A percentile compares a stretch with the other conserved stretches of the same genome.
Conservation (phyloP, 441 rosid species). For the Populus tomentosa region DNA sequence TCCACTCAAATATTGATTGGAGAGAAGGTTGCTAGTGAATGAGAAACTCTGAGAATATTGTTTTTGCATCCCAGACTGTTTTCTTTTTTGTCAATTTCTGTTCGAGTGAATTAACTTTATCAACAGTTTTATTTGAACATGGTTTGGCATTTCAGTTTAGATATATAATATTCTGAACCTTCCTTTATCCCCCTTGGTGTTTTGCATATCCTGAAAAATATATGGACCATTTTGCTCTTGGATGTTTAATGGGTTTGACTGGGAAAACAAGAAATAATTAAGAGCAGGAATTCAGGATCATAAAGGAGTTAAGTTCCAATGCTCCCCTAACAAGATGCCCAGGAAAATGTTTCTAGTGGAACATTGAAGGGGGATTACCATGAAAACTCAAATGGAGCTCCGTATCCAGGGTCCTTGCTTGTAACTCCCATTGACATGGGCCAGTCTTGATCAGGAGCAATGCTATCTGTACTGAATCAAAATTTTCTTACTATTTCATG, state of each 20-base stretch:
- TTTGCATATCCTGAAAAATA: neutral
- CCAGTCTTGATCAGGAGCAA: too few relatives aligned
- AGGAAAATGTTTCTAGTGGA: too few relatives aligned
- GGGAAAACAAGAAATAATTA: neutral
- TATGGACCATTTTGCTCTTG: too few relatives aligned
- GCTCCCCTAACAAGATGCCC: neutral
- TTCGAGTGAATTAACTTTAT: neutral
- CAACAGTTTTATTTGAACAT: neutral
- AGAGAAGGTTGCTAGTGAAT: neutral
- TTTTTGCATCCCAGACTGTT: neutral
- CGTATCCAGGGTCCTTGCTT: too few relatives aligned
- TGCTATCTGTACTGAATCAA: too few relatives aligned
- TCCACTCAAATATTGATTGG: constrained; percentile 58
- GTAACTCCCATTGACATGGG: too few relatives aligned
- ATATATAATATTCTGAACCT: neutral
- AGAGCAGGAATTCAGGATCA: neutral
- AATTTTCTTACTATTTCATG: too few relatives aligned
- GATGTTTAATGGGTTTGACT: too few relatives aligned
- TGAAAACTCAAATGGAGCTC: too few relatives aligned
- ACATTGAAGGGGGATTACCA: too few relatives aligned
- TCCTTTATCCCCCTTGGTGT: neutral
- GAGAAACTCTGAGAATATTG: neutral
- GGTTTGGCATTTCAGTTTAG: neutral
- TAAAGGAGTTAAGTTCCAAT: too few relatives aligned
- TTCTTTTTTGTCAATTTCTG: neutral